These are phyloP conservation scores for Fusarium tanahbumbuense DNA, from an alignment of 2,329 filamentous ascomycete genomes.

Conservation along the genomic window DNA sequence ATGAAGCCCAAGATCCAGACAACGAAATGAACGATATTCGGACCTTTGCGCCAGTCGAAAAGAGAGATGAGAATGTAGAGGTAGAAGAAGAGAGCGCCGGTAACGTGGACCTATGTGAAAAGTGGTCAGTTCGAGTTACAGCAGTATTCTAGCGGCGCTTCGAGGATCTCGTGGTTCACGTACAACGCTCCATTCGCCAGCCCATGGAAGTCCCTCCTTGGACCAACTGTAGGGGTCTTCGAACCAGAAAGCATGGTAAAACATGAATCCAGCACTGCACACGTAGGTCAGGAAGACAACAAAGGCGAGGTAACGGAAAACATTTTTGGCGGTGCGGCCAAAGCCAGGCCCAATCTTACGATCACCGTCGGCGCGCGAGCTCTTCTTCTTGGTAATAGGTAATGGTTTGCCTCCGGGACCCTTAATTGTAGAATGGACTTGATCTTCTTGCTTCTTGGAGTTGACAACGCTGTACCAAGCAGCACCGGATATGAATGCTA, in stretches of 20 bases:
- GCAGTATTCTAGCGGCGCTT: not conserved
- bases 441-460: conserved; percentile 61
- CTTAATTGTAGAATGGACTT: conserved; percentile 62
- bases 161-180: conserved; percentile 49
- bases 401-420: conserved; percentile 93
- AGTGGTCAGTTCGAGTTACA: conserved; percentile 36
- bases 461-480: conserved; percentile 65
- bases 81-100: conserved; percentile 88
- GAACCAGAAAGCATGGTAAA: conserved; percentile 74
- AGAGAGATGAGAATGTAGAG: conserved; percentile 87
- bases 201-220: conserved; percentile 71
- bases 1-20: conserved; percentile 81
- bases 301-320: conserved; percentile 81
- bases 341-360: conserved; percentile 64
- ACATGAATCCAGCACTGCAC: conserved; percentile 77
- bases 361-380: conserved; percentile 59
- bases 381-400: conserved; percentile 72
- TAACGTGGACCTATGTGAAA: conserved; percentile 78
- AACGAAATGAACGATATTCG: conserved; percentile 80
- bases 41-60: conserved; percentile 83
- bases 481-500: conserved; percentile 63
- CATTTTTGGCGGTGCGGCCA: conserved; percentile 72
- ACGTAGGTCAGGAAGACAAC: conserved; percentile 80
- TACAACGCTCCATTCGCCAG: conserved; percentile 81
- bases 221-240: conserved; percentile 55